Percentiles rank a stretch among this genome's conserved stretches.
phyloP scores from a whole-genome alignment of 208 protist species.

The Eutreptiella sp. region DNA sequence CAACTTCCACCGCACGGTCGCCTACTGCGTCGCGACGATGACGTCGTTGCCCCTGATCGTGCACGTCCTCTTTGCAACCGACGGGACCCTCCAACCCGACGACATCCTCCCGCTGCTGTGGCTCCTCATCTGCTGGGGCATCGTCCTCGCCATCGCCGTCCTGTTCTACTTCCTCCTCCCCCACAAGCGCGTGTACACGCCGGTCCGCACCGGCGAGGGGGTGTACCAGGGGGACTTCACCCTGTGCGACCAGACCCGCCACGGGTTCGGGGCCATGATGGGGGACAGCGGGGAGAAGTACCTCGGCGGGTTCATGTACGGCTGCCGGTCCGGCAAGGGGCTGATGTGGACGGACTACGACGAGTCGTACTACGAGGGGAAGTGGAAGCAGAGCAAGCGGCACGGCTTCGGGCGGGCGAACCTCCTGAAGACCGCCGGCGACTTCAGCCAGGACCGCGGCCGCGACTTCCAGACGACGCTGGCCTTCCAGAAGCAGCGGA shows the following conservation, averaged over 20 bases:
- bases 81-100: no score
- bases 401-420: slow-evolving; percentile 27
- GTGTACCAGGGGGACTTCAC: slow-evolving; percentile 20
- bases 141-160: slow-evolving; percentile 1
- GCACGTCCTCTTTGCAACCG: no score
- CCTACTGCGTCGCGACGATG: slow-evolving; percentile 11
- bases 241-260: background rate
- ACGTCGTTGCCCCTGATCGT: background rate
- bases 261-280: slow-evolving; percentile 19
- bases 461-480: no score
- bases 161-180: slow-evolving; percentile 20
- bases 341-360: slow-evolving; percentile 9
- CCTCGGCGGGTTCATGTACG: slow-evolving; percentile 13
- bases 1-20: slow-evolving; percentile 17
- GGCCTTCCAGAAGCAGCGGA: no score
- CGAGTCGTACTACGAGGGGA: slow-evolving; percentile 22
- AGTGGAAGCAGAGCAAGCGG: slow-evolving; percentile 5
- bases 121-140: background rate
- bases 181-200: slow-evolving; percentile 7
- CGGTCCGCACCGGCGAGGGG: slow-evolving; percentile 5
- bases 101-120: slow-evolving; percentile 1
- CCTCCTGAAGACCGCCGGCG: slow-evolving; percentile 17
- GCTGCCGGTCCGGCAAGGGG: slow-evolving; percentile 1
- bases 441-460: no score
- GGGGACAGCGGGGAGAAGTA: slow-evolving; percentile 6